Evolutionary conservation across 306 rosid species (phyloP).

Genomic region (Luffa aegyptiaca): DNA sequence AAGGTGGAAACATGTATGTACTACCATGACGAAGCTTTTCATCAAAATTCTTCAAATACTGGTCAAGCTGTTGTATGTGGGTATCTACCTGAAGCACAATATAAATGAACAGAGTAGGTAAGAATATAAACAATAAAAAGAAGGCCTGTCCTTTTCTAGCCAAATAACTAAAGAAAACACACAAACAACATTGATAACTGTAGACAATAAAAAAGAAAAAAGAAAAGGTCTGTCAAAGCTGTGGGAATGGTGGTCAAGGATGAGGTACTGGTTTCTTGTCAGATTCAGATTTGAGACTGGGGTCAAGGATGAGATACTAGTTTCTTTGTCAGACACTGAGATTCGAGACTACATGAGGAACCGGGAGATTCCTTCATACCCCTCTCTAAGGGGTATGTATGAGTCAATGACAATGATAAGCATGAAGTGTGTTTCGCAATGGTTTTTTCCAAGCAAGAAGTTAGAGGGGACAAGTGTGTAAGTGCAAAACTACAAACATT

Average conservation of each 20-base stretch:
- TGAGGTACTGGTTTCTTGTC: not conserved
- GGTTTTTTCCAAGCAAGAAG: not conserved
- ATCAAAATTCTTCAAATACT: slow-evolving; percentile 72
- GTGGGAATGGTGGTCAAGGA: not conserved
- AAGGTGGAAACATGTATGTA: slow-evolving; percentile 13
- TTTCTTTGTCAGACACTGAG: not conserved
- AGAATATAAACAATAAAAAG: slow-evolving; percentile 7
- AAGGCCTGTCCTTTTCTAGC: not conserved
- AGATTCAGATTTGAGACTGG: not conserved
- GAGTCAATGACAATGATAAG: not conserved
- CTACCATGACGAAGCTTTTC: slow-evolving; percentile 83
- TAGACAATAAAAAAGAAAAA: not conserved
- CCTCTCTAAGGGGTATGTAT: not conserved
- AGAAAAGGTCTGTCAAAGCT: not conserved
- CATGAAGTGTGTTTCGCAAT: not conserved
- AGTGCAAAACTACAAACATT: not conserved
- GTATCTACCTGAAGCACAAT: slow-evolving; percentile 70
- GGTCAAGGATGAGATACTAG: not conserved
- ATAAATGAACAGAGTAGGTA: slow-evolving; percentile 6
- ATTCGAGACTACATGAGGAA: not conserved
- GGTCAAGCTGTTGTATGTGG: slow-evolving; percentile 91
- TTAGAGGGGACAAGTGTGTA: not conserved
- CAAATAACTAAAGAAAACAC: not conserved
- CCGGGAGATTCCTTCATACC: not conserved
- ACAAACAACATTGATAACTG: not conserved